Evolutionary conservation across 345 rosid species (phyloP).

Genomic region (Carallia brachiata): DNA sequence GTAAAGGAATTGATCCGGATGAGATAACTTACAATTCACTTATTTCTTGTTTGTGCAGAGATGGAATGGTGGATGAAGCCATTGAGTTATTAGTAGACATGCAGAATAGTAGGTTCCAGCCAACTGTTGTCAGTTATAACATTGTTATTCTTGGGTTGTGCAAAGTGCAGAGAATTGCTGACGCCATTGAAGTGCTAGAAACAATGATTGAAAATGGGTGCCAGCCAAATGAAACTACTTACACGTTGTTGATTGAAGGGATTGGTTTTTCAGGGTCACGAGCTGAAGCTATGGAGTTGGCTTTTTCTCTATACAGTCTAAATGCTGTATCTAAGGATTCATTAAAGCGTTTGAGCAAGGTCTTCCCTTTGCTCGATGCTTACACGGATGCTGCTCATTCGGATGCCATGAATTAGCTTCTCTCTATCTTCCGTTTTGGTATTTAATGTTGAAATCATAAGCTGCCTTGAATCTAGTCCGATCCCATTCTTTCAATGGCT

Average conservation of each 20-base stretch:
- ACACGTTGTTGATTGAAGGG: constrained; percentile 61
- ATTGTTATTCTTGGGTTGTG: constrained; percentile 69
- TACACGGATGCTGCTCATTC: constrained; percentile 41
- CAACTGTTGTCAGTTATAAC: constrained; percentile 69
- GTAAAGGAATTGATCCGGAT: constrained; percentile 61
- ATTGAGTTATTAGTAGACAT: constrained; percentile 62
- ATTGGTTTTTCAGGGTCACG: constrained; percentile 73
- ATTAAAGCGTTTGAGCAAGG: constrained; percentile 51
- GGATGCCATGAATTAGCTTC: constrained; percentile 28
- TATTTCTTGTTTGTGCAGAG: constrained; percentile 80
- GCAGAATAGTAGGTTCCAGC: constrained; percentile 53
- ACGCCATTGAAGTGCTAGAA: constrained; percentile 61
- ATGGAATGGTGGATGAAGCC: constrained; percentile 81
- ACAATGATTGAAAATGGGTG: constrained; percentile 64
- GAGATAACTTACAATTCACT: constrained; percentile 78
- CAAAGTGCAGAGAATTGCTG: constrained; percentile 61
- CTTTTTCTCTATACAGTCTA: constrained; percentile 42
- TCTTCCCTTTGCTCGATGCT: constrained; percentile 65
- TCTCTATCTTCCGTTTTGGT: neutral
- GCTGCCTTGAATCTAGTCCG: neutral
- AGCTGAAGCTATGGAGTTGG: constrained; percentile 72
- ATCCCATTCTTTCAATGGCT: neutral
- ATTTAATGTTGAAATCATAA: neutral
- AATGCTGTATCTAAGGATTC: constrained; percentile 56
- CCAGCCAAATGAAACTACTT: constrained; percentile 79